These are phyloP conservation scores for Rhipidocladum racemiflorum DNA, from an alignment of 176 grass and related monocot genomes.

Conservation along the genomic window DNA sequence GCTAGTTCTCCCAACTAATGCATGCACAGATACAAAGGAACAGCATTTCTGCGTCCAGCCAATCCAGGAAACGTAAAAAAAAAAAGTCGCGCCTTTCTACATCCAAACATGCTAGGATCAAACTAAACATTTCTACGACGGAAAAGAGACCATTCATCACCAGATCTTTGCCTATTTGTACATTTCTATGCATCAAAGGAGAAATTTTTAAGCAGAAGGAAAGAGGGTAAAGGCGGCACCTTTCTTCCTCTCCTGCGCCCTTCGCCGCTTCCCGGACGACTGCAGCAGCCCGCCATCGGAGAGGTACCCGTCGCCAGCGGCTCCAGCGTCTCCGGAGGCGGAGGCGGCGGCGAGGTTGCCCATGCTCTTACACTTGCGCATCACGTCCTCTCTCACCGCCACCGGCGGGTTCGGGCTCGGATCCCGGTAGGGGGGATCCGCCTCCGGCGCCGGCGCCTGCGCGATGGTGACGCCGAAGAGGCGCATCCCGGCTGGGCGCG, in stretches of 20 bases:
- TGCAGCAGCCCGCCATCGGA: slow-evolving; percentile 53
- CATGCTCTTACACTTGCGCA: slow-evolving; percentile 73
- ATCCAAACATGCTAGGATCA: slow-evolving; percentile 15
- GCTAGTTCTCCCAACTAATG: neutral
- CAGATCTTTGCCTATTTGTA: slow-evolving; percentile 36
- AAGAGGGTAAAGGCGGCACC: slow-evolving; percentile 36
- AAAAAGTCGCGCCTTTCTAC: neutral
- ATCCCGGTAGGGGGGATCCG: slow-evolving; percentile 31
- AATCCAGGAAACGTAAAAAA: neutral
- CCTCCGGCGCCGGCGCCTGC: slow-evolving; percentile 30
- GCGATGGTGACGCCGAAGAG: slow-evolving; percentile 64
- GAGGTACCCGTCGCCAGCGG: slow-evolving; percentile 41
- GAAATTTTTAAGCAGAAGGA: neutral
- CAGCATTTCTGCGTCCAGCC: slow-evolving; percentile 15
- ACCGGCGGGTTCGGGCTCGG: slow-evolving; percentile 34
- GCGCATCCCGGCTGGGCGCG: slow-evolving; percentile 43
- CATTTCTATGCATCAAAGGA: slow-evolving; percentile 13
- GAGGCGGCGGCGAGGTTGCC: slow-evolving; percentile 48
- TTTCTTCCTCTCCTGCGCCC: slow-evolving; percentile 63
- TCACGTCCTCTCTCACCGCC: slow-evolving; percentile 53
- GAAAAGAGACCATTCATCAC: neutral
- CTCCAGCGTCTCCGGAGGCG: slow-evolving; percentile 28
- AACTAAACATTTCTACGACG: neutral
- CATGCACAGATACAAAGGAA: neutral
- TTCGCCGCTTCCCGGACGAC: slow-evolving; percentile 38